Evolutionary conservation across 106 monocot genomes (phyloP).

Genomic region (Amphibolis antarctica): DNA sequence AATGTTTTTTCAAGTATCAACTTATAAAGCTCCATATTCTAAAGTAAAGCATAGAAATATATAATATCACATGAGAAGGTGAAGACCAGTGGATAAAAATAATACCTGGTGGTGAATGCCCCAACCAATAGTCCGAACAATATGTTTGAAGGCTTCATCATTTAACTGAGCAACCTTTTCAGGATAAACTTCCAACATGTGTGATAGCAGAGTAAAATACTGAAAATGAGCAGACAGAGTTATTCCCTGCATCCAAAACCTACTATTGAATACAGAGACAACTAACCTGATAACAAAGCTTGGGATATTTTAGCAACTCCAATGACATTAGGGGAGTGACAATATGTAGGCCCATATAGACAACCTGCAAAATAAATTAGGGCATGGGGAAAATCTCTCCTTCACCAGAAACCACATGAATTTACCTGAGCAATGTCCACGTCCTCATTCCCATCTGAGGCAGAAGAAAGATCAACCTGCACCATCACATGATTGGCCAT

Average conservation of each 20-base stretch:
- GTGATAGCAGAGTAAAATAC: constrained; percentile 83
- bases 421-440: constrained; percentile 73
- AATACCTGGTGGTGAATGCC: constrained; percentile 72
- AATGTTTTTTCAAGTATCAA: too few species aligned
- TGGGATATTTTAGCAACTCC: constrained; percentile 89
- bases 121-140: constrained; percentile 58
- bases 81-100: background rate
- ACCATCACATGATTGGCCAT: constrained; percentile 4
- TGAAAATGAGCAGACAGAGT: constrained; percentile 21
- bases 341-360: constrained; percentile 78
- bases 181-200: constrained; percentile 93
- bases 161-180: constrained; percentile 82
- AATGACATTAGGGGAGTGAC: constrained; percentile 77
- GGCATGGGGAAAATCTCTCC: background rate
- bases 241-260: background rate
- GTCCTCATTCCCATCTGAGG: constrained; percentile 34
- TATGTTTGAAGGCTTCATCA: constrained; percentile 52
- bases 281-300: constrained; percentile 68
- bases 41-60: too few species aligned
- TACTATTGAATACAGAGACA: background rate
- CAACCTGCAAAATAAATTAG: constrained; percentile 51
- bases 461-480: constrained; percentile 80
- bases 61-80: background rate
- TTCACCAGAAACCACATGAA: background rate
- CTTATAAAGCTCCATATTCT: too few species aligned